Percentiles rank a stretch among this genome's conserved stretches.
phyloP scores from a whole-genome alignment of 192 early-diverging fungal species.

The Linnemannia hyalina region DNA sequence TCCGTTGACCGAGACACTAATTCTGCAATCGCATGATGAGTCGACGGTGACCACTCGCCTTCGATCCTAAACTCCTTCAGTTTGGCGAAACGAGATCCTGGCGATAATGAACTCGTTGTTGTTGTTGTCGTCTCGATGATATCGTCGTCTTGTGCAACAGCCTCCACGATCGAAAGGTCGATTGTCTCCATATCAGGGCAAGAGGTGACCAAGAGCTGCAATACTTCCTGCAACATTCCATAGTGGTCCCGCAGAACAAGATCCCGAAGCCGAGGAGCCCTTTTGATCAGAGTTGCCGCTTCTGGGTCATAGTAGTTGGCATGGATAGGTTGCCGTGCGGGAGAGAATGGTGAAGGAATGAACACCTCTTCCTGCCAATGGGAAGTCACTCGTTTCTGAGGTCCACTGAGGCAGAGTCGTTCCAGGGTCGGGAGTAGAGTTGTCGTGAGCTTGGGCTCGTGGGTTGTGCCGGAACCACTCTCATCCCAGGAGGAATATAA shows the following conservation, averaged over 20 bases:
- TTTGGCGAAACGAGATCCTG: neutral
- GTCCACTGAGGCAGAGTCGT: neutral
- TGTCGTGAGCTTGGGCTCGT: neutral
- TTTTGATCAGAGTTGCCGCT: neutral
- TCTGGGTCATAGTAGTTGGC: neutral
- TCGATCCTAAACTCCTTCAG: conserved; percentile 11
- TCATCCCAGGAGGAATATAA: too few species aligned
- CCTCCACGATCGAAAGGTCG: neutral
- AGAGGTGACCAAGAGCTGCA: neutral
- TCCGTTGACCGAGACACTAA: neutral
- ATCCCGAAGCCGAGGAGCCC: neutral
- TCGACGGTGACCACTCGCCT: neutral
- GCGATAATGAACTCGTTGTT: neutral
- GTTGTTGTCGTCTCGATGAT: neutral
- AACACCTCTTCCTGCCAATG: neutral
- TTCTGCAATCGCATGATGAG: neutral
- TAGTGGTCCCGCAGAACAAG: neutral
- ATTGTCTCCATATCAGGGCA: conserved; percentile 3
- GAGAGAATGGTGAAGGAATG: neutral
- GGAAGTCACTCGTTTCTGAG: neutral
- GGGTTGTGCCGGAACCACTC: too few species aligned
- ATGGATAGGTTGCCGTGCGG: neutral
- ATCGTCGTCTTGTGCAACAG: too few species aligned
- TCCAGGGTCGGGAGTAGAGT: neutral
- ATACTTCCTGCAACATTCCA: neutral